These are phyloP conservation scores for Phytophthora constricta DNA, from an alignment of 352 stramenopile species.

Conservation along the genomic window DNA sequence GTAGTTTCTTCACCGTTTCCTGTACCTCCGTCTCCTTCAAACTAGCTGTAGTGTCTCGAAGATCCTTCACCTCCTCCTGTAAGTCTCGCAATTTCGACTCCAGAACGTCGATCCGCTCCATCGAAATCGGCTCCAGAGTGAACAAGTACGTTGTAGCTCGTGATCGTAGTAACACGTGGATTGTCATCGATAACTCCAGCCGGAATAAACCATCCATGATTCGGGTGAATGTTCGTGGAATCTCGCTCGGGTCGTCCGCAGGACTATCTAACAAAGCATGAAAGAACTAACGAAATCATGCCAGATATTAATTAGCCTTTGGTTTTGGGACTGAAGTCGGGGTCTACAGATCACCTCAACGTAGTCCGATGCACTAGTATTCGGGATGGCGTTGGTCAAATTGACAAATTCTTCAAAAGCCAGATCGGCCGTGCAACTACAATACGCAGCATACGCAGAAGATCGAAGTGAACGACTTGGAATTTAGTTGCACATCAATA, in stretches of 20 bases:
- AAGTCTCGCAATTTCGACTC: not conserved
- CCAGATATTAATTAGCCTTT: not conserved
- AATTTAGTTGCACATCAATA: too few relatives aligned
- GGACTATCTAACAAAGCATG: not conserved
- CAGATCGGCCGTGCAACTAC: not conserved
- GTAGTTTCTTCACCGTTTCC: not conserved
- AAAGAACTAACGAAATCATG: not conserved
- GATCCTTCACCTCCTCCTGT: not conserved
- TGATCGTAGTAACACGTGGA: constrained; percentile 12
- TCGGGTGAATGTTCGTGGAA: not conserved
- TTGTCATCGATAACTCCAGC: constrained; percentile 2
- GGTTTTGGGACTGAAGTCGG: too few relatives aligned
- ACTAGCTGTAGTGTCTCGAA: not conserved
- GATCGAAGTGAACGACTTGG: not conserved
- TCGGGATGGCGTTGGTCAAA: not conserved
- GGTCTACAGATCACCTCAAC: too few relatives aligned
- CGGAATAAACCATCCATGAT: constrained; percentile 4
- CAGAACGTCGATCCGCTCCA: not conserved
- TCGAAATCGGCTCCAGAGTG: not conserved
- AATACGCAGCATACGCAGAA: not conserved
- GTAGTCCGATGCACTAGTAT: not conserved
- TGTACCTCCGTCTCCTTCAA: not conserved
- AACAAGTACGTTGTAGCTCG: constrained; percentile 5
- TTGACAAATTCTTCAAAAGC: not conserved
- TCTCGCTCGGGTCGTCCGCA: not conserved